Evolutionary conservation across 169 alveolate genomes (phyloP).

Genomic region (Cardiosporidium cionae): DNA sequence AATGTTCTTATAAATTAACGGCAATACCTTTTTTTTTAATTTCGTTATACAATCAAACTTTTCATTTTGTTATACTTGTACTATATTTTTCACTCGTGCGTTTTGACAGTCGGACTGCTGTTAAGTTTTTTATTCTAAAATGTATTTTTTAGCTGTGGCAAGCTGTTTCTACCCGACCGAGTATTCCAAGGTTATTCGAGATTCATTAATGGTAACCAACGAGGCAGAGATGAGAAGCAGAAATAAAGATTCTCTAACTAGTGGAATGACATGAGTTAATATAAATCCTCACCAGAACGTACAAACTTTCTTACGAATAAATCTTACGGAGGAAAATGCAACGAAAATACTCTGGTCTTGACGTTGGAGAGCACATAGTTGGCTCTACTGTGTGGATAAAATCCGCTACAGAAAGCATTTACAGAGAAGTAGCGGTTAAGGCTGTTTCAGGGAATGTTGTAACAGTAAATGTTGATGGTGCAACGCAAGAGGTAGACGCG

Average conservation of each 20-base stretch:
- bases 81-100: too few relatives aligned
- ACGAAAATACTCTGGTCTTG: slow-evolving; percentile 14
- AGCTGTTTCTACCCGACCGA: too few relatives aligned
- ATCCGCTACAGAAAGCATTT: slow-evolving; percentile 7
- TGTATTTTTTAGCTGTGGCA: too few relatives aligned
- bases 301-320: not conserved
- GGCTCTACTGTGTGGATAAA: slow-evolving; percentile 26
- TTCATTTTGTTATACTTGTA: too few relatives aligned
- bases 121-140: too few relatives aligned
- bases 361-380: slow-evolving; percentile 21
- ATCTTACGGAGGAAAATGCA: slow-evolving; percentile 5
- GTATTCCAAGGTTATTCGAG: too few relatives aligned
- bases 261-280: not conserved
- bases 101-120: too few relatives aligned
- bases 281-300: not conserved
- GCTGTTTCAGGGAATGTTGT: slow-evolving; percentile 9
- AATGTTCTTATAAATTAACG: too few relatives aligned
- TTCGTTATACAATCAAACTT: too few relatives aligned
- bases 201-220: too few relatives aligned
- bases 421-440: slow-evolving; percentile 2
- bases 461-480: slow-evolving; percentile 17
- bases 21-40: too few relatives aligned
- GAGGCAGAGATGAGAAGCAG: not conserved
- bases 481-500: not conserved
- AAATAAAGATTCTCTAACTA: not conserved